Base-by-base conservation (phyloP, 116 monocot genomes). In the Cymodocea nodosa region DNA sequence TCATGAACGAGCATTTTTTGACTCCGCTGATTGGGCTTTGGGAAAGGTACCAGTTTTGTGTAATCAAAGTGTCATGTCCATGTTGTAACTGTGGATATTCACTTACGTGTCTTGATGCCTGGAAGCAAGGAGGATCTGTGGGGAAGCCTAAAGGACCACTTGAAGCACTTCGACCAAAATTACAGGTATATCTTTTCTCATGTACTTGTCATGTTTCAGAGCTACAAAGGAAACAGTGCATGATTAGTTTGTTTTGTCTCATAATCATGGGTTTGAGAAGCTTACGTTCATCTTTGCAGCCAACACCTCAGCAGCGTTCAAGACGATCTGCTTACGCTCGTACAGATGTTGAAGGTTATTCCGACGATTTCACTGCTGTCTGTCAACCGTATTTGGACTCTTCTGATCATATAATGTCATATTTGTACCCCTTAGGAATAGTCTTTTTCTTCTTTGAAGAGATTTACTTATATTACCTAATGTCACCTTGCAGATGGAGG, bases 21-120 rank as follows among this genome's bases (percentile, higher is more conserved):
- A 90, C 75, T 94, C 90, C 64, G 90, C 94, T 81, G 90, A 90
- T 60, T 87, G 94, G 94, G 94, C 90, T 67, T 62, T 90, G 60
- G 94, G 94, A 65, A 95, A 90, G 90, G 90, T 94, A 81, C 51
- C 11, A 15, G 35, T 39, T 56, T 57, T 51, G 40, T 63, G 30
- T 40, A 49, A 62, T 10, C 11, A 56, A 22, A 56, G 23, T 56
- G 56, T 6, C 62, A 44, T 59, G 13, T 64, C 51, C 36, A 24
- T 58, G n/a, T 13, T 49, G 16, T 56, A 23, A 23, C 36, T 49
- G 23, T 36, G 17, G 2, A 17, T 9, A 44, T 25, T 25, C 22
- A 35, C 39, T 23, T 58, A 58, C 25, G 37, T 77, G 17, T 14
- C 37, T 44, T 6, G 6, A n/a, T 18, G 23, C 36, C 23, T 66